phyloP scores from a whole-genome alignment of 345 rosid genomes.

The Luvunga scandens region DNA sequence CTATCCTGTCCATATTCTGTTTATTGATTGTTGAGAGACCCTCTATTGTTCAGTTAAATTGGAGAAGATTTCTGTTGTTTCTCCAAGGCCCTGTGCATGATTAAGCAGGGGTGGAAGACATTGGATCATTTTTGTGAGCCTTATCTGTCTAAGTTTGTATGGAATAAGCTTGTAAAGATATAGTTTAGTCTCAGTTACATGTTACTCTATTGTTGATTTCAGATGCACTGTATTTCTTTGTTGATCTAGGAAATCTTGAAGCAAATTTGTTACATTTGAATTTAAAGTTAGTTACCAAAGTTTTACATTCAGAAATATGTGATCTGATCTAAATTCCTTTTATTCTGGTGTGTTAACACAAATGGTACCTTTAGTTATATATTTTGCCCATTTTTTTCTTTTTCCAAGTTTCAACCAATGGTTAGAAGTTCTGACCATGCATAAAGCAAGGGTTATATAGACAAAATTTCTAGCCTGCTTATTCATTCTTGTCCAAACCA shows the following conservation, averaged over 20 bases:
- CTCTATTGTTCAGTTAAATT: neutral
- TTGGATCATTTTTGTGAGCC: neutral
- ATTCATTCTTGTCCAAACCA: no score
- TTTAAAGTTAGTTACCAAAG: neutral
- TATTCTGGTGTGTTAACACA: neutral
- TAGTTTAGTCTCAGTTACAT: neutral
- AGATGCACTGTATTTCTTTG: neutral
- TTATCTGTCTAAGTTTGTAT: neutral
- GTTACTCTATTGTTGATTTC: neutral
- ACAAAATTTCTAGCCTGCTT: no score
- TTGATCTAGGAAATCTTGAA: neutral
- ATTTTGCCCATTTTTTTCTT: no score
- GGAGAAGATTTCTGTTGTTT: neutral
- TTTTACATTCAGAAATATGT: neutral
- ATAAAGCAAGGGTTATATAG: no score
- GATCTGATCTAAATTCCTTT: neutral
- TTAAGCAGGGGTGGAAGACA: neutral
- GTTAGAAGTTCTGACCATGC: no score
- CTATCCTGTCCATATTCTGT: neutral
- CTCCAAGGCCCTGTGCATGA: neutral
- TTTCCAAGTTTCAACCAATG: no score
- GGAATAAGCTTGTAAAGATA: neutral
- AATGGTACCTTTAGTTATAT: neutral
- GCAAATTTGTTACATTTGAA: neutral
- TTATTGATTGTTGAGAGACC: neutral